Evolutionary conservation across 805 yeast genomes (phyloP), one percentile per base, ranked within the genome.

Genomic region (Dipodascus albidus): DNA sequence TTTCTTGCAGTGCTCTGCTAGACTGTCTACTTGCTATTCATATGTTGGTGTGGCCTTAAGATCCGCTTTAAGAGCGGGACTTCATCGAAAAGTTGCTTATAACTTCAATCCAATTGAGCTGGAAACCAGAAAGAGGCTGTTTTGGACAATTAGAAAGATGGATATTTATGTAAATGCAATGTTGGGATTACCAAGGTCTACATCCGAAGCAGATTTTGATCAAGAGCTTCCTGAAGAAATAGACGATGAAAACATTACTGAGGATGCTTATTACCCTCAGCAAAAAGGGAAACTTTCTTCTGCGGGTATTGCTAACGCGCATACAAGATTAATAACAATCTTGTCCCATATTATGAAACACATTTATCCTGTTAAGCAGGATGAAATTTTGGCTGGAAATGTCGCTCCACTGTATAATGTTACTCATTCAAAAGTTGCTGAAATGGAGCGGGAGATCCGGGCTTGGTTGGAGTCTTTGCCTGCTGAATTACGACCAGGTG

Each of bases 91-190:
- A 64, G 74, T 87, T 35, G 72, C 80, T 47, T 74, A 79, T 59
- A 75, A 65, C 15, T 80, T 81, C 59, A 84, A 84, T 59, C 90
- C 90, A 0, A 81, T 89, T 33, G 95, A 87, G 63, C 72, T 81
- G 41, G 96, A 90, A 63, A 84, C 87, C 1, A 74, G 95, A 56
- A 89, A 88, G 67, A 74, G 96, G 55, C 69, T 90, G 47, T 89
- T 89, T 65, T 89, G 91, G 86, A 84, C 96, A 1, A 83, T 89
- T 57, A 85, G 86, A 66, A 89, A 89, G 65, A 85, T 88, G 84
- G 96, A 90, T 63, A 81, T 87, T 48, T 89, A 90, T 65, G 86
- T 88, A 61, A 87, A 86, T 65, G 85, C 96, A 6, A 81, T 89
- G 71, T 66, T 90, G 58, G 96, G 96, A 1, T 72, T 89, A 51